Base-by-base conservation (phyloP, 441 rosid genomes). In the Adansonia rubrostipa region DNA sequence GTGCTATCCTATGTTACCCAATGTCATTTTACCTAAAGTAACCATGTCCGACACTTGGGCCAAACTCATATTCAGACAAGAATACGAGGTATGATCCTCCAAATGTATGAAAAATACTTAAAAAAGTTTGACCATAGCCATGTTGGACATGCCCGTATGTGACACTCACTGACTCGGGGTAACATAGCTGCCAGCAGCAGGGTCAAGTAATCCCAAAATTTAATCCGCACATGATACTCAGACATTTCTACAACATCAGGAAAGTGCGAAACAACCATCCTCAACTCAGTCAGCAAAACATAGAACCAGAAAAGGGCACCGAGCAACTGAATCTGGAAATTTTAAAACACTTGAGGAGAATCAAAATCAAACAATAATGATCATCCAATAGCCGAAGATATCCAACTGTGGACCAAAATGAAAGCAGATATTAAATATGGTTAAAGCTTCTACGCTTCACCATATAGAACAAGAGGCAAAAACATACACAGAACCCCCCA, bases 291-390 rank as follows among this genome's bases (percentile, higher is more conserved):
- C 22, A 15, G 45, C 48, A 40, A 56, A 50, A 8, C 7, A 24
- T 14, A 24, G 42, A 48, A 70, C 9, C 56, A 50, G 2, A 24
- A 71, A 24, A 50, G 58, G 42, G 42, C 42, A 48, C 42, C 1
- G 9, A 11, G 19, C 42, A 71, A 24, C 11, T 45, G 64, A 54
- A 53, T 3, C 40, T 61, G 20, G 14, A 4, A 3, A 68, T 20
- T 36, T 62, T 42, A 28, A 53, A 53, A 19, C 48, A 17, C 28
- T 11, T 17, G 20, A 9, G 3, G 53, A 51, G 19, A 63, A 40
- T 64, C 44, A 74, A 82, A 73, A 73, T 17, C 51, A 19, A 48
- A 60, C 15, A 79, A 73, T 3, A 47, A 60, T 7, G 14, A 22
- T 51, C 78, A 62, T 15, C 63, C 17, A 50, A 22, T 14, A 61